Conservation (phyloP, 169 alveolate species). For the Eimeria sp. region DNA sequence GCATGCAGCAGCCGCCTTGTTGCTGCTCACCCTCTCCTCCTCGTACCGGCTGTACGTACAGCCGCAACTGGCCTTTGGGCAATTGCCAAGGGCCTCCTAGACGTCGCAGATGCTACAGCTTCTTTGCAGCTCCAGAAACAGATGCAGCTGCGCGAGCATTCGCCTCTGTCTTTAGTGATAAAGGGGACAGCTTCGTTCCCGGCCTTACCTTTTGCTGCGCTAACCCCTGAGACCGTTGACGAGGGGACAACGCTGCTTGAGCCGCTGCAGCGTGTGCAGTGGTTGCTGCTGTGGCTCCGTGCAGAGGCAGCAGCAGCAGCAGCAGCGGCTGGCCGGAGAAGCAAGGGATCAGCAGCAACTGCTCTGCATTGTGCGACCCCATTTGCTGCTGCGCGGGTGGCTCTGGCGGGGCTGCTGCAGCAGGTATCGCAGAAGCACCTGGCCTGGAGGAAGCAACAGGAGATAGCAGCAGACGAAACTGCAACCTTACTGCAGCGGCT, state of each 20-base stretch:
- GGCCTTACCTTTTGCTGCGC: slow-evolving; percentile 42
- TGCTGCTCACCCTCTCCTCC: slow-evolving; percentile 33
- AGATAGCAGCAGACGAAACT: slow-evolving; percentile 59
- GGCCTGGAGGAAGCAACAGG: slow-evolving; percentile 49
- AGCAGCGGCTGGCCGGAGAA: slow-evolving; percentile 22
- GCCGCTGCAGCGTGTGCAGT: slow-evolving; percentile 60
- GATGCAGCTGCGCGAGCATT: background rate
- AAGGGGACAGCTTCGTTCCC: slow-evolving; percentile 30
- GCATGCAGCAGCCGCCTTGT: slow-evolving; percentile 76
- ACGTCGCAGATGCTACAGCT: background rate
- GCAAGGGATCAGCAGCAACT: slow-evolving; percentile 9
- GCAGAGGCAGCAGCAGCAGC: slow-evolving; percentile 67
- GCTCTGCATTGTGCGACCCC: background rate
- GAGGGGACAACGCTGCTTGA: slow-evolving; percentile 35
- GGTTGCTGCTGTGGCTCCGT: slow-evolving; percentile 65
- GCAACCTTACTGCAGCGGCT: slow-evolving; percentile 69
- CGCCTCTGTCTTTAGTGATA: background rate
- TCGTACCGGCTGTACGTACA: slow-evolving; percentile 31
- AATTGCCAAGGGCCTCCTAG: slow-evolving; percentile 49
- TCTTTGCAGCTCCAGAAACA: background rate
- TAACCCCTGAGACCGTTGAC: background rate
- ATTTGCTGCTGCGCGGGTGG: slow-evolving; percentile 41
- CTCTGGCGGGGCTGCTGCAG: slow-evolving; percentile 46
- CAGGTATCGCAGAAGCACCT: slow-evolving; percentile 52
- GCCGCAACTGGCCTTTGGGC: slow-evolving; percentile 66